Evolutionary conservation across 805 yeast species (phyloP).

Genomic region (Saturnispora hagleri): DNA sequence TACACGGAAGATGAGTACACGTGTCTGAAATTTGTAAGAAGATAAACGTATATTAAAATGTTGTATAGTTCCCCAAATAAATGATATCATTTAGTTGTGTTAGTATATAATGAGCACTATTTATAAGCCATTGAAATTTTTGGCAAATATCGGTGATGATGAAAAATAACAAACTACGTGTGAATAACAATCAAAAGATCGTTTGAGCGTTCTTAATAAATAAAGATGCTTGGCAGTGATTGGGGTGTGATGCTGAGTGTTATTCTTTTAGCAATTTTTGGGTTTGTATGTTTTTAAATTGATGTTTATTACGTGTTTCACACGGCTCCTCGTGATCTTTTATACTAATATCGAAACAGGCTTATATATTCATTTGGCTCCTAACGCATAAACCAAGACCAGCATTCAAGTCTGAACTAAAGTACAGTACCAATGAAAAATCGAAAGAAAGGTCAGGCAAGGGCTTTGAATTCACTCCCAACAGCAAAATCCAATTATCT

Average conservation of each 20-base stretch:
- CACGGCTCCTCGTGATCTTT: no score
- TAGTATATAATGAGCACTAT: neutral
- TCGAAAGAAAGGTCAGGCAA: constrained; percentile 26
- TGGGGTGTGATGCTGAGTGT: neutral
- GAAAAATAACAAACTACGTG: neutral
- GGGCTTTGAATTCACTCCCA: constrained; percentile 25
- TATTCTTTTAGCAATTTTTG: neutral
- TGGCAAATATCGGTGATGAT: neutral
- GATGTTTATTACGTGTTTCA: neutral
- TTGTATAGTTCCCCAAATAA: neutral
- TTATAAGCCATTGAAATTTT: neutral
- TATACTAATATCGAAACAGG: constrained; percentile 29
- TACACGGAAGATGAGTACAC: constrained; percentile 24
- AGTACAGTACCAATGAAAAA: constrained; percentile 40
- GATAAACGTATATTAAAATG: neutral
- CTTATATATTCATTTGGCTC: constrained; percentile 25
- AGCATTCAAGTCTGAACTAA: constrained; percentile 43
- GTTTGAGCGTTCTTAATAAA: neutral
- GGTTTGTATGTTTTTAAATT: neutral
- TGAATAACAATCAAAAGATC: neutral
- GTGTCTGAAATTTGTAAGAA: neutral
- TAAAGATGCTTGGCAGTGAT: neutral
- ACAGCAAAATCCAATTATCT: constrained; percentile 33
- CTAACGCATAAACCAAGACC: constrained; percentile 59
- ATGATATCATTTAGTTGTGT: neutral